Evolutionary conservation across 441 rosid species (phyloP).

Genomic region (Erodium chrysanthum): DNA sequence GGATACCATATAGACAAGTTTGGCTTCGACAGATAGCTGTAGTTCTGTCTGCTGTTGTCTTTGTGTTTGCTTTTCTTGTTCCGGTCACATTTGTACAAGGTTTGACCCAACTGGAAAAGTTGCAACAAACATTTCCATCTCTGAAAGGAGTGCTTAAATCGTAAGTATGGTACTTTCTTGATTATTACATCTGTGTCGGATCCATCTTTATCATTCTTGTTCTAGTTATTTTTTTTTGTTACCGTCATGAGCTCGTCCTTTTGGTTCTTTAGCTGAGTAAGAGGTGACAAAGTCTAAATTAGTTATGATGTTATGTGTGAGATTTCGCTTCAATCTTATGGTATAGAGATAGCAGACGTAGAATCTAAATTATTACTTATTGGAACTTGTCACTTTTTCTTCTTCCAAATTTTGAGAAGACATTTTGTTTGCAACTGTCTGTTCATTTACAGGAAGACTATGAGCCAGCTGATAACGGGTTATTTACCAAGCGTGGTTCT

Average conservation of each 20-base stretch:
- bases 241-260: constrained; percentile 1
- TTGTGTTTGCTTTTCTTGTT: constrained; percentile 68
- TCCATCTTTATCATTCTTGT: neutral
- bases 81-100: constrained; percentile 84
- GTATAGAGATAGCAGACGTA: neutral
- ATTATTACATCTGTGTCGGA: neutral
- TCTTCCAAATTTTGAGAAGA: neutral
- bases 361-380: neutral
- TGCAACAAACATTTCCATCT: constrained; percentile 52
- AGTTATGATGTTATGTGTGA: neutral
- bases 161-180: constrained; percentile 36
- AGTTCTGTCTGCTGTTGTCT: constrained; percentile 47
- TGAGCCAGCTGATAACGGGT: constrained; percentile 66
- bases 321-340: neutral
- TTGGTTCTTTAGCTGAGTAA: constrained; percentile 11
- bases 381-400: neutral
- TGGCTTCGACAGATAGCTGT: constrained; percentile 76
- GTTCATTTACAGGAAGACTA: constrained; percentile 40
- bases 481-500: constrained; percentile 87
- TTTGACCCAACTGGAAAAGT: constrained; percentile 57
- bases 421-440: constrained; percentile 7
- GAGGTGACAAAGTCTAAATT: constrained; percentile 4
- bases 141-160: constrained; percentile 40
- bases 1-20: constrained; percentile 66
- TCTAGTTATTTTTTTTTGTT: neutral